Conservation (phyloP, 768 basidiomycete genomes). For the Favolaschia claudopus region DNA sequence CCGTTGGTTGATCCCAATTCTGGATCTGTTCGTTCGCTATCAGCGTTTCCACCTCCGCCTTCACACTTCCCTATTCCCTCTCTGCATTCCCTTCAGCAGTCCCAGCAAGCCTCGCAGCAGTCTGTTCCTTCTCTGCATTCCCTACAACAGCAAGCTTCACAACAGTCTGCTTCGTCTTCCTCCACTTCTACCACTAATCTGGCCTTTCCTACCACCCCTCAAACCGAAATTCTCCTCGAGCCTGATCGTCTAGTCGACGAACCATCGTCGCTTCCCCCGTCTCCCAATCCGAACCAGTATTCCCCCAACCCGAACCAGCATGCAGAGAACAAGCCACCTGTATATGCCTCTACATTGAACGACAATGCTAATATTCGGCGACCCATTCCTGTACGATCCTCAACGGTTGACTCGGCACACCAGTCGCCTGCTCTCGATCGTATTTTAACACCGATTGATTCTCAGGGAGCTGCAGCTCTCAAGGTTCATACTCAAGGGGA, state of each 20-base stretch:
- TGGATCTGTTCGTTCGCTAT: slow-evolving; percentile 71
- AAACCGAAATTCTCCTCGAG: slow-evolving; percentile 34
- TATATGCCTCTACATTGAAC: neutral
- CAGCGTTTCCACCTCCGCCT: slow-evolving; percentile 77
- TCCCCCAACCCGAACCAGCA: too few species aligned
- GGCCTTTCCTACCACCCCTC: slow-evolving; percentile 28
- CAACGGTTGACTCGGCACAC: slow-evolving; percentile 21
- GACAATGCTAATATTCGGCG: slow-evolving; percentile 16
- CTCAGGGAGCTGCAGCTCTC: neutral
- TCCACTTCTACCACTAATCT: slow-evolving; percentile 36
- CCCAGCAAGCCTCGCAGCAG: slow-evolving; percentile 17
- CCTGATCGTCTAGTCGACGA: slow-evolving; percentile 23
- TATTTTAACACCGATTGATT: neutral
- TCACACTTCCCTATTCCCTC: slow-evolving; percentile 76
- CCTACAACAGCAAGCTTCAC: slow-evolving; percentile 34
- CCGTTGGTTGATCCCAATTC: slow-evolving; percentile 49
- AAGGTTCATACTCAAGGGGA: slow-evolving; percentile 25
- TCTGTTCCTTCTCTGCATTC: too few species aligned
- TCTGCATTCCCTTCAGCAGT: slow-evolving; percentile 50
- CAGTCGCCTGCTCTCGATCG: slow-evolving; percentile 11
- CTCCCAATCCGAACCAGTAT: too few species aligned
- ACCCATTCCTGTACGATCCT: slow-evolving; percentile 24
- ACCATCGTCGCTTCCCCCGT: slow-evolving; percentile 15
- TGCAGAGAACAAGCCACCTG: neutral
- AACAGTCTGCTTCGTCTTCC: slow-evolving; percentile 28